A percentile compares a stretch with the other conserved stretches of the same genome.
phyloP scores from a whole-genome alignment of 129 eudicot genomes.

The Escallonia herrerae region DNA sequence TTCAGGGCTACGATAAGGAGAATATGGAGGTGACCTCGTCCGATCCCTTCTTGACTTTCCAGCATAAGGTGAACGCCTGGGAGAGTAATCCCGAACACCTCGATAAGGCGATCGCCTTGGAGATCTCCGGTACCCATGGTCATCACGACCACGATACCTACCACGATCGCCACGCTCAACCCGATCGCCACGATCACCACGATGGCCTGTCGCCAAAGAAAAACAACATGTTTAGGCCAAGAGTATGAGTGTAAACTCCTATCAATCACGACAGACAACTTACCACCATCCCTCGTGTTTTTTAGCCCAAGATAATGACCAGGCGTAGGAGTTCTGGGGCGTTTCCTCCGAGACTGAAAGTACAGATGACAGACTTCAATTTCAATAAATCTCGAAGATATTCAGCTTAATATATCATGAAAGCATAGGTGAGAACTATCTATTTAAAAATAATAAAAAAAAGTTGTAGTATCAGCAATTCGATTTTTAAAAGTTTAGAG shows the following conservation, averaged over 20 bases:
- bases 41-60: conserved; percentile 91
- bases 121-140: conserved; percentile 11
- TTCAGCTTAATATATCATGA: neutral
- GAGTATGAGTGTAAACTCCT: neutral
- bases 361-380: conserved; percentile 13
- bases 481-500: neutral
- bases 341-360: conserved; percentile 96
- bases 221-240: conserved; percentile 1
- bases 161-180: conserved; percentile 46
- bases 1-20: conserved; percentile 62
- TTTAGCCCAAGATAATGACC: conserved; percentile 94
- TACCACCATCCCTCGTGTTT: conserved; percentile 65
- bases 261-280: neutral
- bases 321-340: conserved; percentile 98
- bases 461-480: conserved; percentile 1
- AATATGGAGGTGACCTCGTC: conserved; percentile 61
- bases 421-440: neutral
- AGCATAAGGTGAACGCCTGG: conserved; percentile 67
- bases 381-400: neutral
- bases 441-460: neutral
- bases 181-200: conserved; percentile 63
- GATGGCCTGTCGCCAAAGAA: conserved; percentile 44
- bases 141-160: conserved; percentile 46
- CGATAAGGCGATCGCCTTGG: conserved; percentile 63
- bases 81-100: conserved; percentile 67